Conservation (phyloP, 352 stramenopile genomes). For the Peronospora belbahrii region DNA sequence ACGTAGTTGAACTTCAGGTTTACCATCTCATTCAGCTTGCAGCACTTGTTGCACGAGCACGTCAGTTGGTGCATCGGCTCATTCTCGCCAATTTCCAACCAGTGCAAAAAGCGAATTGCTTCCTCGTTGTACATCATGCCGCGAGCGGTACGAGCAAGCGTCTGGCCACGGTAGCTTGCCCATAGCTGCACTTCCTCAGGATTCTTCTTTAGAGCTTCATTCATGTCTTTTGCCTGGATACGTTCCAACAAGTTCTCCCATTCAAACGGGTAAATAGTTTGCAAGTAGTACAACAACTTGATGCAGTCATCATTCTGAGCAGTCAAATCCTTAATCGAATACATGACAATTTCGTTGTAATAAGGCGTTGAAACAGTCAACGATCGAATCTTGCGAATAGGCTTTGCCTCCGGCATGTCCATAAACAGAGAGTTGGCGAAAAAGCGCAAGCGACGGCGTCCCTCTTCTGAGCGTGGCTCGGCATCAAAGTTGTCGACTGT, state of each 20-base stretch:
- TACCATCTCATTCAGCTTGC: slow-evolving; percentile 73
- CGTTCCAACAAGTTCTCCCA: slow-evolving; percentile 77
- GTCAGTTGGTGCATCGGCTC: slow-evolving; percentile 66
- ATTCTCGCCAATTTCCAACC: slow-evolving; percentile 82
- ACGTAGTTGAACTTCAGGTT: slow-evolving; percentile 83
- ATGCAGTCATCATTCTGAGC: slow-evolving; percentile 88
- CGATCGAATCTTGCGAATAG: slow-evolving; percentile 79
- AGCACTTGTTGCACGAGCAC: slow-evolving; percentile 79
- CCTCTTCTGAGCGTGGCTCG: slow-evolving; percentile 74
- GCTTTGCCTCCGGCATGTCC: slow-evolving; percentile 80
- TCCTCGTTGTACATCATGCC: slow-evolving; percentile 86
- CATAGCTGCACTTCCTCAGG: slow-evolving; percentile 74
- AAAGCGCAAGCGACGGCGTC: slow-evolving; percentile 68
- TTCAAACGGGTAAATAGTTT: slow-evolving; percentile 83
- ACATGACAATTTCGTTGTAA: slow-evolving; percentile 86
- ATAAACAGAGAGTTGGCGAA: slow-evolving; percentile 86
- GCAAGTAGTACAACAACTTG: slow-evolving; percentile 93
- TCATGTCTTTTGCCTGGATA: slow-evolving; percentile 68
- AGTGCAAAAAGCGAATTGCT: slow-evolving; percentile 75
- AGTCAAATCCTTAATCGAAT: slow-evolving; percentile 80
- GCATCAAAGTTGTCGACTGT: slow-evolving; percentile 84
- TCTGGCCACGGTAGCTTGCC: slow-evolving; percentile 77
- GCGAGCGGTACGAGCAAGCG: slow-evolving; percentile 61
- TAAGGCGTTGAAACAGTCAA: slow-evolving; percentile 75
- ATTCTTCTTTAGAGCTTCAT: slow-evolving; percentile 72